A percentile compares a stretch with the other conserved stretches of the same genome.
Conservation (phyloP, 192 early-diverging fungal genomes). For the Entrophospora sp. region DNA sequence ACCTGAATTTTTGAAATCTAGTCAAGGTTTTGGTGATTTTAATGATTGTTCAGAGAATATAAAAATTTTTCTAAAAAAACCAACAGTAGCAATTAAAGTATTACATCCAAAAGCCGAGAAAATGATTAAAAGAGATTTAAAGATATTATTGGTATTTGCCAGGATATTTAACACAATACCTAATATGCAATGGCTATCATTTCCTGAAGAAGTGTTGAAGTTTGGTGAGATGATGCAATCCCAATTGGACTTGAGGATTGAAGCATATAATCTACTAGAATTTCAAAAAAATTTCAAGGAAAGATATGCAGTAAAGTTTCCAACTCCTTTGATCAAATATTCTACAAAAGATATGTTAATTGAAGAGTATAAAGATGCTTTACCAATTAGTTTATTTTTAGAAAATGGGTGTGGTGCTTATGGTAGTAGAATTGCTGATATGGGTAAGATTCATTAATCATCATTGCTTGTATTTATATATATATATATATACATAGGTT, state of each 20-base stretch:
- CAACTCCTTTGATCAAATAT: constrained; percentile 47
- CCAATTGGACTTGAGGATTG: constrained; percentile 78
- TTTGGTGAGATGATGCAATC: constrained; percentile 90
- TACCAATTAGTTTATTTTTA: constrained; percentile 71
- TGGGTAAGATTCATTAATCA: constrained; percentile 44
- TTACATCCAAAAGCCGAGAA: constrained; percentile 72
- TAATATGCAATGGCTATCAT: constrained; percentile 70
- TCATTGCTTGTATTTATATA: background rate
- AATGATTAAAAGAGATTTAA: constrained; percentile 70
- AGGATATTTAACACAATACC: constrained; percentile 60
- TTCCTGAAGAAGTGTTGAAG: constrained; percentile 81
- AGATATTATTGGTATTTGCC: constrained; percentile 70
- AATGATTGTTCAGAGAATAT: background rate
- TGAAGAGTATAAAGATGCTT: constrained; percentile 73
- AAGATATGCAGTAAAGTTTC: constrained; percentile 55
- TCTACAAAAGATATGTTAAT: constrained; percentile 61
- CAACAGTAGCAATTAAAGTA: constrained; percentile 76
- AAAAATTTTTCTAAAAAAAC: background rate
- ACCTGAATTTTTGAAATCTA: constrained; percentile 25
- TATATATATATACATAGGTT: too few species aligned
- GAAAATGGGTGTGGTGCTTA: constrained; percentile 53
- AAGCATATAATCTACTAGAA: constrained; percentile 60
- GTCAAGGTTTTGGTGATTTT: too few species aligned
- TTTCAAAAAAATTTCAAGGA: constrained; percentile 53
- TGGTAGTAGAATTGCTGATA: constrained; percentile 68